These are phyloP conservation scores for Metschnikowia bowlesiae DNA, from an alignment of 805 yeast genomes.

Conservation along the genomic window DNA sequence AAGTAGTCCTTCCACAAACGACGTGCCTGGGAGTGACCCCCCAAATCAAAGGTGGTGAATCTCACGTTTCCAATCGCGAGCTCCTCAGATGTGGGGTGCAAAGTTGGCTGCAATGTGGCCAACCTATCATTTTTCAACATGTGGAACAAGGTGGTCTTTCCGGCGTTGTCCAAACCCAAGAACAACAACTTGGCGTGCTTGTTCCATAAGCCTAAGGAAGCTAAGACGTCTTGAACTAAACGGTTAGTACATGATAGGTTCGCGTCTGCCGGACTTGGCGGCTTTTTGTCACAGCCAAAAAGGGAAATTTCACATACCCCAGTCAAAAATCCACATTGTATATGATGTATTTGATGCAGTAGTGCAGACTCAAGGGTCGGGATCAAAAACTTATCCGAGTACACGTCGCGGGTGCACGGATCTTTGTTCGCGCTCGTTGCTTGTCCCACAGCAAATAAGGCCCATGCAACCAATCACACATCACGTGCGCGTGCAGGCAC, in stretches of 20 bases:
- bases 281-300: neutral
- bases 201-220: constrained; percentile 46
- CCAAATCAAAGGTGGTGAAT: constrained; percentile 96
- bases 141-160: constrained; percentile 44
- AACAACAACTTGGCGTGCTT: constrained; percentile 46
- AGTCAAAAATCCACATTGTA: constrained; percentile 34
- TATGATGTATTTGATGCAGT: constrained; percentile 1
- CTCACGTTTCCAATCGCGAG: constrained; percentile 93
- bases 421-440: neutral
- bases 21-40: constrained; percentile 98
- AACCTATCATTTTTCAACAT: constrained; percentile 82
- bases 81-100: constrained; percentile 98
- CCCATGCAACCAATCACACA: neutral
- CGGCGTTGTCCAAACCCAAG: constrained; percentile 46
- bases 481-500: neutral
- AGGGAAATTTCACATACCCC: constrained; percentile 28
- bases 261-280: neutral
- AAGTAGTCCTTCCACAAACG: constrained; percentile 99
- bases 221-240: constrained; percentile 42
- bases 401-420: constrained; percentile 8
- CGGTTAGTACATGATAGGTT: constrained; percentile 16
- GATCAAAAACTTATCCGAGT: constrained; percentile 7
- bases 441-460: neutral
- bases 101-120: constrained; percentile 96
- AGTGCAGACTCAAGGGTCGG: constrained; percentile 1